Base-by-base conservation (phyloP, 129 eudicot species). In the Saussurea involucrata region DNA sequence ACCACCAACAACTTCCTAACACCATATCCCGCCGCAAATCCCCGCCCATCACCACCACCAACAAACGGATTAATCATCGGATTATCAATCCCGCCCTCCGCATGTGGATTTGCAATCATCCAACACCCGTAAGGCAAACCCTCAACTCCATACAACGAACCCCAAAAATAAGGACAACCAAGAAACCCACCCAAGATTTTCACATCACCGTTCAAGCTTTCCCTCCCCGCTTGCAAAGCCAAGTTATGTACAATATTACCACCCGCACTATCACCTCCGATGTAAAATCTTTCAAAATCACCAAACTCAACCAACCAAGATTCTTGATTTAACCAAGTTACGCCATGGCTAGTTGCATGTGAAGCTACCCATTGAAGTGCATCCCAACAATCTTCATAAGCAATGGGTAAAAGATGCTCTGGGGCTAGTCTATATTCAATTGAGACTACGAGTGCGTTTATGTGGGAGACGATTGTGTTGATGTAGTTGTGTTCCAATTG, bases 301-400 rank as follows among this genome's bases (percentile, higher is more conserved):
- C 80, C 87, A 8, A 3, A 40, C 7, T 66, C 22, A 3, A 36
- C 67, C 44, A 83, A 20, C 90, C 83, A 79, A 2, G 76, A 69
- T 2, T 83, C 85, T 11, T 18, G 25, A 17, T 37, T 32, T 31
- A 3, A 12, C 1, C 3, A 11, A 3, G 9, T 2, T 11, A 1
- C 1, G 5, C 36, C 68, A 3, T 7, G 25, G 27, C 13, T 68
- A 24, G 25, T 33, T 32, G 61, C 71, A 55, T 76, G 86, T 11
- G 86, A 77, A 11, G 80, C 66, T 8, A 78, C 80, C 86, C 87
- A 83, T 7, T 81, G 79, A 11, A 86, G 79, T 1, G 93, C 85
- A 8, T 64, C 61, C 93, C 93, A 86, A 21, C 76, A 69, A 31
- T 88, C 93, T 25, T 86, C 42, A 46, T 86, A 86, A n/a, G 85